phyloP scores from a whole-genome alignment of 1,284 basidiomycete genomes.

The Gomphus bonarii region DNA sequence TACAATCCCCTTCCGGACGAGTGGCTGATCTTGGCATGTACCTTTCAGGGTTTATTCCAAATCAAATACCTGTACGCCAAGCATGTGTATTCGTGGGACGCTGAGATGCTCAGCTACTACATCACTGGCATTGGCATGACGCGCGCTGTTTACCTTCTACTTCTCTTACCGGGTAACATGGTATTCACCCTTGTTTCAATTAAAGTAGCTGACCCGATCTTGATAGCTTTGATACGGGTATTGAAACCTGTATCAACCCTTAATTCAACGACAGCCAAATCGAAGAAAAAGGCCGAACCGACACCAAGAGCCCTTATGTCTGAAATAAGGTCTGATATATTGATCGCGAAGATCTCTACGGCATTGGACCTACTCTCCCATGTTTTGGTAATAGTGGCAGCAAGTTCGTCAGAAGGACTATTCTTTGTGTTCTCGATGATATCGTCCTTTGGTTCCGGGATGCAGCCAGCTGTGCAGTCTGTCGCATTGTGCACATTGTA shows the following conservation, averaged over 20 bases:
- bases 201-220: conserved; percentile 6
- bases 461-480: conserved; percentile 57
- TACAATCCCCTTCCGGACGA: neutral
- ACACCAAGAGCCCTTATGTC: conserved; percentile 40
- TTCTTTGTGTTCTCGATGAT: conserved; percentile 50
- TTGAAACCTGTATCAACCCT: conserved; percentile 29
- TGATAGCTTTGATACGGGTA: conserved; percentile 29
- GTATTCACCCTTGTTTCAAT: conserved; percentile 16
- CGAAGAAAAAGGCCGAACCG: conserved; percentile 26
- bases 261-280: neutral
- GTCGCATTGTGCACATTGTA: conserved; percentile 56
- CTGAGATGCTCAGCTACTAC: conserved; percentile 52
- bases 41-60: conserved; percentile 39
- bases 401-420: conserved; percentile 33
- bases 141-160: conserved; percentile 42
- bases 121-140: conserved; percentile 42
- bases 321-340: conserved; percentile 63
- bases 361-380: conserved; percentile 58
- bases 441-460: conserved; percentile 49
- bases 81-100: conserved; percentile 45
- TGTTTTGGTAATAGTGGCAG: conserved; percentile 40
- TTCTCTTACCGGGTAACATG: conserved; percentile 40
- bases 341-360: conserved; percentile 48
- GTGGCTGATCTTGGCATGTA: neutral
- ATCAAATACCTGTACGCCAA: conserved; percentile 54